These are phyloP conservation scores for Boletales sp. DNA, from an alignment of 768 basidiomycete species.

Conservation along the genomic window DNA sequence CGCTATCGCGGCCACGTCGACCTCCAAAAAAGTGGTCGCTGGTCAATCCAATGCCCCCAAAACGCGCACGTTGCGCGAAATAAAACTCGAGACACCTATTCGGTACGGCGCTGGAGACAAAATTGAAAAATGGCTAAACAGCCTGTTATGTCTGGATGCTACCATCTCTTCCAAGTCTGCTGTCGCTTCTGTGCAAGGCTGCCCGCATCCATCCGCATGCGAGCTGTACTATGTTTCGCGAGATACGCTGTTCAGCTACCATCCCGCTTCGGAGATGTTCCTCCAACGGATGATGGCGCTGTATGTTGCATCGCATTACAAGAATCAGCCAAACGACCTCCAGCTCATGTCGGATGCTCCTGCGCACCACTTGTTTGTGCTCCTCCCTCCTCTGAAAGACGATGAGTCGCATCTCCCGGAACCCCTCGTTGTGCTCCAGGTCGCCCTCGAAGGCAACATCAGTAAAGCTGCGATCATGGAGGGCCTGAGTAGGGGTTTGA, in stretches of 20 bases:
- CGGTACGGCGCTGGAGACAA: conserved; percentile 85
- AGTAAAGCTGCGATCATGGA: conserved; percentile 83
- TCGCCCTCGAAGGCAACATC: conserved; percentile 93
- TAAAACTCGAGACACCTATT: conserved; percentile 93
- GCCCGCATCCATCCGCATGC: conserved; percentile 91
- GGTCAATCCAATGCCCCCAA: conserved; percentile 60
- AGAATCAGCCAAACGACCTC: conserved; percentile 99
- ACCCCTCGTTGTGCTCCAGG: conserved; percentile 92
- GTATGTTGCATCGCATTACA: conserved; percentile 97
- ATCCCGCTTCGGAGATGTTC: conserved; percentile 96
- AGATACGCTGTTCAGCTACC: conserved; percentile 95
- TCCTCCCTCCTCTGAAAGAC: conserved; percentile 88
- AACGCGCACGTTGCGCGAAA: conserved; percentile 75
- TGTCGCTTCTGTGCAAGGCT: conserved; percentile 55
- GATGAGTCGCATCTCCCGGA: conserved; percentile 91
- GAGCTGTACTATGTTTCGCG: conserved; percentile 94
- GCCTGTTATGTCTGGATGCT: conserved; percentile 87
- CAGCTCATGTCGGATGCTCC: conserved; percentile 96
- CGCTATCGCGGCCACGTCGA: conserved; percentile 31
- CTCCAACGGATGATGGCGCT: conserved; percentile 98
- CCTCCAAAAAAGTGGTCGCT: conserved; percentile 47
- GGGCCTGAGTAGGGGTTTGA: conserved; percentile 74
- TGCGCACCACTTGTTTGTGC: conserved; percentile 93
- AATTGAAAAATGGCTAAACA: conserved; percentile 93
- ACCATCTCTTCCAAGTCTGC: conserved; percentile 50